Evolutionary conservation across 805 yeast species (phyloP).

Genomic region (Saturnispora galanensis): DNA sequence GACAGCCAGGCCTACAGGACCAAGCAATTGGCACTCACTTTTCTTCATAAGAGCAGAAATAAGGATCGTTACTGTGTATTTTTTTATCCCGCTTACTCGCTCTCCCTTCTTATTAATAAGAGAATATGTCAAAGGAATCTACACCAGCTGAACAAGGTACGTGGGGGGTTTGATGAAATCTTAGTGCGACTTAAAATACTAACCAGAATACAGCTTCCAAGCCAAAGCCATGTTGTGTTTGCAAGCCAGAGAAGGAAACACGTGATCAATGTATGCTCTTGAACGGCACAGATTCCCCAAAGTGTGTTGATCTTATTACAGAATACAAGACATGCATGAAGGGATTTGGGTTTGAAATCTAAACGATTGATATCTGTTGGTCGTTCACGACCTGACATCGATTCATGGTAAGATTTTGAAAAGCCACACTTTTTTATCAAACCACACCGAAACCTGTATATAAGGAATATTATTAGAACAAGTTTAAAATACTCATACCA

Average conservation of each 20-base stretch:
- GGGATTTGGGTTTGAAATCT: conserved; percentile 69
- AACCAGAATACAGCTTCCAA: conserved; percentile 27
- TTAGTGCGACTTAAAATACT: not conserved
- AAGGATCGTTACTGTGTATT: not conserved
- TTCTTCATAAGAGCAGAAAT: not conserved
- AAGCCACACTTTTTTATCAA: too few relatives aligned
- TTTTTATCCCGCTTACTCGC: not conserved
- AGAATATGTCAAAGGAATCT: conserved; percentile 16
- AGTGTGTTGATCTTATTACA: conserved; percentile 62
- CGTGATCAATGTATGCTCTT: conserved; percentile 83
- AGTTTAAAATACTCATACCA: too few relatives aligned
- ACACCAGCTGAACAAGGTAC: conserved; percentile 16
- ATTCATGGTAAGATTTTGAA: too few relatives aligned
- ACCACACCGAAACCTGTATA: too few relatives aligned
- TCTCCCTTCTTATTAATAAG: not conserved
- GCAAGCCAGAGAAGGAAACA: conserved; percentile 47
- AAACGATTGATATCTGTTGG: conserved; percentile 10
- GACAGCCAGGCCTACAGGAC: conserved; percentile 76
- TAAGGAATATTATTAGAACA: too few relatives aligned
- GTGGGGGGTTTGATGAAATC: conserved; percentile 9
- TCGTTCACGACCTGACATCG: too few relatives aligned
- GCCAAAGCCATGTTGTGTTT: conserved; percentile 96
- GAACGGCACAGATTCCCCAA: conserved; percentile 75
- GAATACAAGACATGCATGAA: conserved; percentile 85
- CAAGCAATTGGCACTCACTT: conserved; percentile 50